A percentile compares a stretch with the other conserved stretches of the same genome.
Conservation (phyloP, 306 rosid species). For the Quercus aquifolioides region DNA sequence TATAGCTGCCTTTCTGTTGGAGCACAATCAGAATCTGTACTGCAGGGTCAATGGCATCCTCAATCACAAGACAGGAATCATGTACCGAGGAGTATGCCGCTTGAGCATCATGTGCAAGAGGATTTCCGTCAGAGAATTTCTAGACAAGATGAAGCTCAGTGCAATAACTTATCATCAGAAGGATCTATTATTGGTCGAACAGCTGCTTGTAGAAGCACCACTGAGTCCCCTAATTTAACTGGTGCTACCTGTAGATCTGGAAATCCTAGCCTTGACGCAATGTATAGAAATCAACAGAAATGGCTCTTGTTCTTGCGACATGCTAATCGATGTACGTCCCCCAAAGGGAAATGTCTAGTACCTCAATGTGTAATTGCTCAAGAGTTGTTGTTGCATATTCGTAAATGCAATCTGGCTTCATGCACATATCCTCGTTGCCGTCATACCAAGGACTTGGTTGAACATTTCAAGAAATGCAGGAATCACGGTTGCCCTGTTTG, state of each 20-base stretch:
- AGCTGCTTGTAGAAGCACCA: constrained; percentile 40
- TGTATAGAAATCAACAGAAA: constrained; percentile 67
- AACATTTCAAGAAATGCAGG: constrained; percentile 63
- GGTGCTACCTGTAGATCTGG: constrained; percentile 21
- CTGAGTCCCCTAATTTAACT: constrained; percentile 38
- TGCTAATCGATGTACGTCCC: constrained; percentile 73
- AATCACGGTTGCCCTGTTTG: constrained; percentile 83
- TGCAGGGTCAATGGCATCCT: constrained; percentile 50
- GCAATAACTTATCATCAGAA: constrained; percentile 75
- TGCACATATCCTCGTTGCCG: constrained; percentile 68
- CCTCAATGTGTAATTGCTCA: constrained; percentile 56
- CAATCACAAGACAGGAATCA: constrained; percentile 38
- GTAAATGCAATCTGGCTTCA: constrained; percentile 36
- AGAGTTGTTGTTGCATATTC: constrained; percentile 71
- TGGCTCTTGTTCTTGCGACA: constrained; percentile 93
- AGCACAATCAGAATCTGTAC: constrained; percentile 48
- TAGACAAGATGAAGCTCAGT: constrained; percentile 72
- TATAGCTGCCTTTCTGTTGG: constrained; percentile 65
- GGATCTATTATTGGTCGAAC: constrained; percentile 61
- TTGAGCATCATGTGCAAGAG: constrained; percentile 46
- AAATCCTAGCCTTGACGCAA: constrained; percentile 18
- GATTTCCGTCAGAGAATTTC: constrained; percentile 54
- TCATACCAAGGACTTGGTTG: constrained; percentile 63
- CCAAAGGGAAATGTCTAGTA: constrained; percentile 80
- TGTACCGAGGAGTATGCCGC: constrained; percentile 22